Evolutionary conservation across 2,329 filamentous ascomycete genomes (phyloP).

Genomic region (Xenosphaeropsis pyriputrescens): DNA sequence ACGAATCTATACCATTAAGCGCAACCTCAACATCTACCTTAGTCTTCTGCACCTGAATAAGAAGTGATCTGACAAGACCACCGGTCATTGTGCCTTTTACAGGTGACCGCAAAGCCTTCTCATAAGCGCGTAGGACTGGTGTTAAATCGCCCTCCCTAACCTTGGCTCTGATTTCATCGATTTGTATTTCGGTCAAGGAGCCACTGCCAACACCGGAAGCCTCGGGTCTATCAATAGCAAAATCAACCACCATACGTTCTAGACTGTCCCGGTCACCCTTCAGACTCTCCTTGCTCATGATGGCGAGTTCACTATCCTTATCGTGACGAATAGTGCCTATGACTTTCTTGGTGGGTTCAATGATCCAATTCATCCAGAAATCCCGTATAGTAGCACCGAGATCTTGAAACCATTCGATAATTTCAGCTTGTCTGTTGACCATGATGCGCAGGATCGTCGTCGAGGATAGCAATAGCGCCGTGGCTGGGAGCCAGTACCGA

Average conservation of each 20-base stretch:
- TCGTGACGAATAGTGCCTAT: conserved; percentile 90
- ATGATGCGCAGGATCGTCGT: conserved; percentile 75
- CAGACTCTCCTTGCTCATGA: conserved; percentile 89
- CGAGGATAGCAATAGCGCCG: conserved; percentile 61
- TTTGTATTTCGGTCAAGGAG: conserved; percentile 50
- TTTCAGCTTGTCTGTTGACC: conserved; percentile 58
- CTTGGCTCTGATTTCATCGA: conserved; percentile 60
- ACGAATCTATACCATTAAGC: conserved; percentile 85
- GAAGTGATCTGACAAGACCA: conserved; percentile 74
- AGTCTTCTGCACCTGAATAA: conserved; percentile 97
- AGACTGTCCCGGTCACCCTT: conserved; percentile 81
- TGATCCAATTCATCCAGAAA: conserved; percentile 94
- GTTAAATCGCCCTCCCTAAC: conserved; percentile 89
- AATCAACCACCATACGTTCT: conserved; percentile 96
- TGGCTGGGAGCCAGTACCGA: conserved; percentile 78
- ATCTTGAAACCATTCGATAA: conserved; percentile 66
- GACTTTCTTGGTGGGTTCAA: conserved; percentile 71
- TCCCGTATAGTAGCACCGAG: conserved; percentile 67
- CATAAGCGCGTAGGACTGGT: conserved; percentile 79
- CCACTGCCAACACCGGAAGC: conserved; percentile 30
- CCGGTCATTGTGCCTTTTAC: conserved; percentile 72
- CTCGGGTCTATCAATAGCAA: conserved; percentile 69
- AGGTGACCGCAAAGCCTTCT: conserved; percentile 71
- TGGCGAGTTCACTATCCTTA: conserved; percentile 80
- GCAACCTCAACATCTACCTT: conserved; percentile 97